phyloP scores from a whole-genome alignment of 176 grass and related monocot genomes.

The Melocanna baccifera region DNA sequence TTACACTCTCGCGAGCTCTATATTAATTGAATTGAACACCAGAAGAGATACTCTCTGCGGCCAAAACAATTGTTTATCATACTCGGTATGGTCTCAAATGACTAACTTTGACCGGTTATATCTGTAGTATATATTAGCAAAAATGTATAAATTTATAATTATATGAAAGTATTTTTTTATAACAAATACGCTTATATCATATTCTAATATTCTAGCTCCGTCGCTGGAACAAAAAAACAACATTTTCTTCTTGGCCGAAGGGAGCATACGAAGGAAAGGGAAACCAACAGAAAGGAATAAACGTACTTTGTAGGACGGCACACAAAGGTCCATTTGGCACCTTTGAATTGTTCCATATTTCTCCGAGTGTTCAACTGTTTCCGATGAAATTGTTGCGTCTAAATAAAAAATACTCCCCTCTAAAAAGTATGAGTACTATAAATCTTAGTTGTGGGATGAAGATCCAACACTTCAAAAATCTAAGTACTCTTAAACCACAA shows the following conservation, averaged over 20 bases:
- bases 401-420: too few species aligned
- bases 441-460: too few species aligned
- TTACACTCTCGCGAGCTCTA: neutral
- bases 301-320: neutral
- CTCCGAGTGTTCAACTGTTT: neutral
- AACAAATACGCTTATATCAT: neutral
- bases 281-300: neutral
- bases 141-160: neutral
- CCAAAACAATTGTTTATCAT: too few species aligned
- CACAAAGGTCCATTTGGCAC: neutral
- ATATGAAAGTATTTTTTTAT: neutral
- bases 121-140: too few species aligned
- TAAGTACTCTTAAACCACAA: too few species aligned
- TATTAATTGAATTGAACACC: neutral
- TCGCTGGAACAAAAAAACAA: neutral
- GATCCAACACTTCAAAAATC: too few species aligned
- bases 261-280: neutral
- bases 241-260: neutral
- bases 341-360: neutral
- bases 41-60: neutral
- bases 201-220: neutral
- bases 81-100: neutral
- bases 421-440: too few species aligned
- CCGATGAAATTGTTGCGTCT: rapidly evolving
- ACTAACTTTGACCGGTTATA: neutral